A percentile compares a stretch with the other conserved stretches of the same genome.
phyloP scores from a whole-genome alignment of 768 basidiomycete species.

The Lepiota subincarnata region DNA sequence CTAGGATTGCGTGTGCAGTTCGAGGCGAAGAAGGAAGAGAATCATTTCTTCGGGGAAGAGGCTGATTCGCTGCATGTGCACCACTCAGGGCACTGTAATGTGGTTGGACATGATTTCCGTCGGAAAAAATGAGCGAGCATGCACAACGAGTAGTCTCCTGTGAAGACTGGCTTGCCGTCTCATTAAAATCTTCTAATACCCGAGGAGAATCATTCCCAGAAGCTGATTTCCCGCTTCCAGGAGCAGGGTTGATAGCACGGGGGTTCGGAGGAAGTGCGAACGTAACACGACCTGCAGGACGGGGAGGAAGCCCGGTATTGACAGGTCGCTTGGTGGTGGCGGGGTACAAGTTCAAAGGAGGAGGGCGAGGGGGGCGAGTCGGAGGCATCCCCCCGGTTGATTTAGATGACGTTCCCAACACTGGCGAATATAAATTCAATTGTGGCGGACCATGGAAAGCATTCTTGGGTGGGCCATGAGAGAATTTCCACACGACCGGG shows the following conservation, averaged over 20 bases:
- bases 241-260: neutral
- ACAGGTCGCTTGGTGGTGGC: conserved; percentile 3
- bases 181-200: neutral
- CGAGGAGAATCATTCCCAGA: neutral
- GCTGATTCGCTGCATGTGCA: neutral
- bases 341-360: conserved; percentile 9
- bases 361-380: conserved; percentile 15
- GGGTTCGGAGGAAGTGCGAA: conserved; percentile 1
- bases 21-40: conserved; percentile 3
- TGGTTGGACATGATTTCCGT: neutral
- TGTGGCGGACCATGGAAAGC: conserved; percentile 20
- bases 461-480: conserved; percentile 21
- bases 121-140: neutral
- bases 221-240: neutral
- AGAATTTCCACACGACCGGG: conserved; percentile 1
- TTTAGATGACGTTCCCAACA: conserved; percentile 13
- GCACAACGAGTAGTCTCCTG: neutral
- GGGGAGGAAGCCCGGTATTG: conserved; percentile 3
- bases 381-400: conserved; percentile 17
- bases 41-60: neutral
- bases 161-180: neutral
- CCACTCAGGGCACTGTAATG: neutral
- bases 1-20: neutral
- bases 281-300: conserved; percentile 1
- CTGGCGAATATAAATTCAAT: conserved; percentile 10